Evolutionary conservation across 257 asterid genomes (phyloP), one percentile per base, ranked within the genome.

Genomic region (Gentiana dahurica): DNA sequence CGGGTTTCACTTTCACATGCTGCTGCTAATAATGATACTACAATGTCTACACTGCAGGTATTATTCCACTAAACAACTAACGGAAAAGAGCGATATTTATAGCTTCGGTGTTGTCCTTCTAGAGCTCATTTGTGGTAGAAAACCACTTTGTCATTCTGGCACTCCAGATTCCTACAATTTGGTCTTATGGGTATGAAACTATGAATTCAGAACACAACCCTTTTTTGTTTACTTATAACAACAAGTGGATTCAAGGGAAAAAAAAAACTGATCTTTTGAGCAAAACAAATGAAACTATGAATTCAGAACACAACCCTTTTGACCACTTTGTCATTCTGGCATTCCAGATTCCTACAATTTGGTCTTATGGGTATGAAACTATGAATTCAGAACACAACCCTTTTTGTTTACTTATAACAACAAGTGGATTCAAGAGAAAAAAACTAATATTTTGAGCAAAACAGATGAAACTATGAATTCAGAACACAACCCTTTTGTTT

Each of bases 21-120:
- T 24, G 24, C 24, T 24, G 24, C 24, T 24, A 24, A 24, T 24
- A 24, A 24, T 24, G 24, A 24, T 24, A 24, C 24, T 53, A 12
- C 48, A 36, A 9, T 12, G 55, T 45, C 55, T 64, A 37, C 24
- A 59, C 36, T 57, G 45, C 82, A 90, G 98, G 83, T 90, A 90
- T 59, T 87, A 86, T 69, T 73, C 96, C 24, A 84, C 95, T 44
- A 82, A 80, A 66, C 98, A 90, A 66, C 71, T 90, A 54, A 90
- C 98, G 4, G 98, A 87, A 67, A 90, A 87, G 55, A 90, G 98
- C 32, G 98, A 90, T 38, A 73, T 90, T 47, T 90, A 90, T 66
- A 87, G 96, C 71, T 90, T 90, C 11, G 98, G 98, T 36, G 98
- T 90, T 33, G 98, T 90, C 54, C 85, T 90, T 73, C 75, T 90